These are phyloP conservation scores for Dothistroma pini DNA, from an alignment of 2,329 filamentous ascomycete genomes.

Conservation along the genomic window DNA sequence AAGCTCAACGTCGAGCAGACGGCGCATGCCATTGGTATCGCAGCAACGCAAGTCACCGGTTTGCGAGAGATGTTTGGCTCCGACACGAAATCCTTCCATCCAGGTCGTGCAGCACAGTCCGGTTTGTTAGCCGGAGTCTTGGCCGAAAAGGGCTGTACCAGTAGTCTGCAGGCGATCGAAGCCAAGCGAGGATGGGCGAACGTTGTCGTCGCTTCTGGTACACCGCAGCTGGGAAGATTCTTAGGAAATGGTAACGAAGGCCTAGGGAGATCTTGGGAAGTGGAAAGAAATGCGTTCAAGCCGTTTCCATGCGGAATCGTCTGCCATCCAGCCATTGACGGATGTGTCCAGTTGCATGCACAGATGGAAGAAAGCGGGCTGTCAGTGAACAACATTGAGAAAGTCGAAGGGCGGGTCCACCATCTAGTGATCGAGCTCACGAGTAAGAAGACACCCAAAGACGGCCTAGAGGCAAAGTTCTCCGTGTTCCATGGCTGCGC, in stretches of 20 bases:
- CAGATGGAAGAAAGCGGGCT: constrained; percentile 36
- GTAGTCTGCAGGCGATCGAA: constrained; percentile 47
- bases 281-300: constrained; percentile 54
- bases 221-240: constrained; percentile 39
- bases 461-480: constrained; percentile 54
- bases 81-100: constrained; percentile 55
- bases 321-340: constrained; percentile 55
- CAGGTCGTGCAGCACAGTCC: constrained; percentile 51
- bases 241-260: constrained; percentile 30
- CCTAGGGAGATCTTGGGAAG: constrained; percentile 47
- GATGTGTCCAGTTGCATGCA: constrained; percentile 45
- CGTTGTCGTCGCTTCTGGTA: constrained; percentile 44
- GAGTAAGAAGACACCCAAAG: constrained; percentile 48
- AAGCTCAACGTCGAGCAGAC: constrained; percentile 40
- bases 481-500: constrained; percentile 55
- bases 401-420: constrained; percentile 47
- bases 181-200: constrained; percentile 54
- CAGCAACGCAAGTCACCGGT: constrained; percentile 52
- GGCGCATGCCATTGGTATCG: constrained; percentile 52
- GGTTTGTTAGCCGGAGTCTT: constrained; percentile 48
- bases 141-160: constrained; percentile 49
- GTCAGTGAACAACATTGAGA: constrained; percentile 35
- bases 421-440: constrained; percentile 53
- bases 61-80: constrained; percentile 55
- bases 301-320: constrained; percentile 57